Conservation (phyloP, 768 basidiomycete genomes). For the Suillus hirtellus region DNA sequence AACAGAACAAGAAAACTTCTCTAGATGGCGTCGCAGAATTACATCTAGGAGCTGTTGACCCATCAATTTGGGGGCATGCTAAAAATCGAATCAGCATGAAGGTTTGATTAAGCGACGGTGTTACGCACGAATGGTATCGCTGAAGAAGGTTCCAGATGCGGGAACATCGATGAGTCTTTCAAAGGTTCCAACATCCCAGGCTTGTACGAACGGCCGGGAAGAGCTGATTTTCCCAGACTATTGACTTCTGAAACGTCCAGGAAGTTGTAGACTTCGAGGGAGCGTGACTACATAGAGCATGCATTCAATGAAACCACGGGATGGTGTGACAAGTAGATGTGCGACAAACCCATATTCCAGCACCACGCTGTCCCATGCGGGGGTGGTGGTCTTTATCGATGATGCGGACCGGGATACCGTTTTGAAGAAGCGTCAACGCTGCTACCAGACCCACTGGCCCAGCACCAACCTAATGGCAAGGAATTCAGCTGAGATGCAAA, state of each 20-base stretch:
- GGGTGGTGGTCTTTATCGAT: constrained; percentile 21
- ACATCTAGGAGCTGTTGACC: constrained; percentile 30
- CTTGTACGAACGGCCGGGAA: constrained; percentile 35
- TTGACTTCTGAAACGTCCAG: constrained; percentile 40
- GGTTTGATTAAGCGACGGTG: background rate
- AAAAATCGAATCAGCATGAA: background rate
- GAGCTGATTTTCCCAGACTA: constrained; percentile 27
- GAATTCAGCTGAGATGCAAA: background rate
- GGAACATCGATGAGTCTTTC: constrained; percentile 17
- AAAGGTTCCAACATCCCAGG: constrained; percentile 9
- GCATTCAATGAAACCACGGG: background rate
- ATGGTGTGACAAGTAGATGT: background rate
- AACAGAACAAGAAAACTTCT: constrained; percentile 29
- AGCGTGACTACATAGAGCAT: constrained; percentile 37
- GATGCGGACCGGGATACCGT: constrained; percentile 15
- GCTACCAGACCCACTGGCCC: constrained; percentile 14
- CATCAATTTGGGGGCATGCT: background rate
- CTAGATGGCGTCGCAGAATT: constrained; percentile 20
- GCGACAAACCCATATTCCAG: constrained; percentile 35
- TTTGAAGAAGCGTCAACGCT: constrained; percentile 14
- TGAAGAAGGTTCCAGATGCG: constrained; percentile 20
- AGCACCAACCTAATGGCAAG: constrained; percentile 9
- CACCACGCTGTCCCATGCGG: constrained; percentile 39
- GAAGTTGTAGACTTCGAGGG: constrained; percentile 40
- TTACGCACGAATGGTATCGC: constrained; percentile 29